Evolutionary conservation across 192 early-diverging fungal species (phyloP).

Genomic region (Radiomyces spectabilis): DNA sequence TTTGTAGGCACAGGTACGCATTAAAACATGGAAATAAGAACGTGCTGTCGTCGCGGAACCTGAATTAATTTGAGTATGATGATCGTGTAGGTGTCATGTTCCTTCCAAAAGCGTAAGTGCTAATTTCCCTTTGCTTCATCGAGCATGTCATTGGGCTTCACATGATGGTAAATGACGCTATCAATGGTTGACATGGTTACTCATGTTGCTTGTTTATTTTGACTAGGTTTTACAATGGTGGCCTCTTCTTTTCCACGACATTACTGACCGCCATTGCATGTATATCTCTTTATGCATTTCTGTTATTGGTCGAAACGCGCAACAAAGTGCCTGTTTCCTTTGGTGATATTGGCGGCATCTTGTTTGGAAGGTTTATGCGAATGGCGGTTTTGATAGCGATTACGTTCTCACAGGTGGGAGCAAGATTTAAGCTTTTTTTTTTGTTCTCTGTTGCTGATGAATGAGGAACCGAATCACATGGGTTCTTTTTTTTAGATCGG

Average conservation of each 20-base stretch:
- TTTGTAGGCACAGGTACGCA: constrained; percentile 67
- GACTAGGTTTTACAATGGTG: constrained; percentile 70
- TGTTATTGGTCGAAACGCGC: constrained; percentile 64
- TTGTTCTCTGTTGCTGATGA: no score
- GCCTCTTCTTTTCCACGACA: constrained; percentile 58
- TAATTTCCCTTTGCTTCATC: no score
- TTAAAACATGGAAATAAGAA: no score
- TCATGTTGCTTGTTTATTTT: no score
- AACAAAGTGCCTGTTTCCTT: constrained; percentile 60
- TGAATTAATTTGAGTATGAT: no score
- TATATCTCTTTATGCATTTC: constrained; percentile 63
- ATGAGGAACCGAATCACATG: no score
- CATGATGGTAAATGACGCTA: no score
- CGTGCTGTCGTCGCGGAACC: no score
- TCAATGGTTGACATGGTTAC: no score
- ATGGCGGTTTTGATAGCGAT: constrained; percentile 62
- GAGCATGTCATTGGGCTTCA: no score
- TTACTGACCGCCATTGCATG: constrained; percentile 59
- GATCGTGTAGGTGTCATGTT: constrained; percentile 46
- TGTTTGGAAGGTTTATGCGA: constrained; percentile 64
- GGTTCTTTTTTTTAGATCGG: constrained; percentile 32
- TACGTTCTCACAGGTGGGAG: constrained; percentile 69
- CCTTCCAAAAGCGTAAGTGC: constrained; percentile 55
- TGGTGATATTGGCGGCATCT: constrained; percentile 51
- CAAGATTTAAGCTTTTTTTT: no score